A percentile compares a stretch with the other conserved stretches of the same genome.
These are phyloP conservation scores for Alternaria metachromatica DNA, from an alignment of 2,329 filamentous ascomycete species.

Conservation along the genomic window DNA sequence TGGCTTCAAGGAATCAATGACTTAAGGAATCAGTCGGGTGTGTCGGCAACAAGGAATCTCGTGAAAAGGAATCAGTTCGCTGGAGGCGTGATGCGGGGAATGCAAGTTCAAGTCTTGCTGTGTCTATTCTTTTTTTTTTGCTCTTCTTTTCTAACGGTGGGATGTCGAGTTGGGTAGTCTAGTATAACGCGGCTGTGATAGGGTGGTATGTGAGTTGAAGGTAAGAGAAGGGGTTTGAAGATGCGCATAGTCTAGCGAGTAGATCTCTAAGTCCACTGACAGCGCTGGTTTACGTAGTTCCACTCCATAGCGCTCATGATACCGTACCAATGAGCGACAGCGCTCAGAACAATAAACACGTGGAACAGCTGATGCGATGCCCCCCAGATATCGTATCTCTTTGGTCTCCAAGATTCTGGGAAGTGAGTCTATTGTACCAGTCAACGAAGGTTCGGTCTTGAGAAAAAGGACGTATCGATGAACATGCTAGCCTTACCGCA, in stretches of 20 bases:
- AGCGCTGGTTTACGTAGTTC: constrained; percentile 10
- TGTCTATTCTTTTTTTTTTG: background rate
- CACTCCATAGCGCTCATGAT: constrained; percentile 8
- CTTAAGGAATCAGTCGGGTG: no score
- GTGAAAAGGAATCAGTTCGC: no score
- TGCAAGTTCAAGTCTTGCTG: background rate
- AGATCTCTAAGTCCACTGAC: background rate
- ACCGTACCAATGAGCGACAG: constrained; percentile 39
- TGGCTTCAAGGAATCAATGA: no score
- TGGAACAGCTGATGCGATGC: constrained; percentile 92
- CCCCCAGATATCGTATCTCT: constrained; percentile 85
- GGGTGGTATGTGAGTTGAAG: background rate
- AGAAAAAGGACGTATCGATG: constrained; percentile 52
- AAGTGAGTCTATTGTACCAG: constrained; percentile 65
- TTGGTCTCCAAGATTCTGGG: constrained; percentile 79
- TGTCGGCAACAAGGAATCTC: no score
- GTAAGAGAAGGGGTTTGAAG: background rate
- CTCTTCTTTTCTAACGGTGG: background rate
- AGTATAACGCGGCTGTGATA: background rate
- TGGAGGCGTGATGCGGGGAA: background rate
- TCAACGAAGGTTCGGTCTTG: constrained; percentile 75
- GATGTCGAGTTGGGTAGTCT: background rate
- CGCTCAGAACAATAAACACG: constrained; percentile 81
- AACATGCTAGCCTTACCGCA: constrained; percentile 74
- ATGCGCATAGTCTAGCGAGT: no score